Base-by-base conservation (phyloP, 2,329 filamentous ascomycete species). In the Meredithiella fracta region DNA sequence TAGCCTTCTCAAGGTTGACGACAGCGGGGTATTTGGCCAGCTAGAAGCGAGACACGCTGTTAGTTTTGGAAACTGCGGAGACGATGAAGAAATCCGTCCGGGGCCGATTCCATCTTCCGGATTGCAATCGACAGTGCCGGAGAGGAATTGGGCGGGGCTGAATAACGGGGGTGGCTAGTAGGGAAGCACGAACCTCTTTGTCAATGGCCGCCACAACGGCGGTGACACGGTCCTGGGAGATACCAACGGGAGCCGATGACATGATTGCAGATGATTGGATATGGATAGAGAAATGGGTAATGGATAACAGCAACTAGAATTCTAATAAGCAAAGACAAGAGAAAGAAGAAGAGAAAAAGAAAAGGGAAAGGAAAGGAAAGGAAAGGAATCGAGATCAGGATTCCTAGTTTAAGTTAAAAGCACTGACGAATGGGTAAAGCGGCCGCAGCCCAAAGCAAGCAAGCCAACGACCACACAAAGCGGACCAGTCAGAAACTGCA, bases 1-100 rank as follows among this genome's bases (percentile, higher is more conserved):
- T 85, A 70, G 86, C 82, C 77, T 83, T 86, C 79, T 94, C 87
- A 65, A 92, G 78, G 73, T 91, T 88, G 78, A 82, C 85, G 68
- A 92, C 79, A 65, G 77, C 71, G 64, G 84, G 84, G 74, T 92
- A 92, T 71, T 90, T 91, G 69, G 85, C 86, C 62, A 92, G 82
- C 86, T 92, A 68, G 63, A 58, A 50, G 53, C 34, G 22, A 22
- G 25, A 34, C 7, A 44, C 2, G 15, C 17, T 3, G 40, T 44
- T 44, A 44, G 17, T 22, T 44, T 44, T 2, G 29, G 29, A 5
- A 11, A 11, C 11, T 34, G 5, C 29, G n/a, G n/a, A 34, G 29
- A 5, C 29, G 11, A 34, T 11, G 29, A 11, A 34, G 5, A 34
- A 34, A 11, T 5, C 29, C 29, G 29, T 34, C 29, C 29, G 29